Evolutionary conservation across 148 eudicot genomes (phyloP), one percentile per base, ranked within the genome.

Genomic region (Nepenthes mirabilis): DNA sequence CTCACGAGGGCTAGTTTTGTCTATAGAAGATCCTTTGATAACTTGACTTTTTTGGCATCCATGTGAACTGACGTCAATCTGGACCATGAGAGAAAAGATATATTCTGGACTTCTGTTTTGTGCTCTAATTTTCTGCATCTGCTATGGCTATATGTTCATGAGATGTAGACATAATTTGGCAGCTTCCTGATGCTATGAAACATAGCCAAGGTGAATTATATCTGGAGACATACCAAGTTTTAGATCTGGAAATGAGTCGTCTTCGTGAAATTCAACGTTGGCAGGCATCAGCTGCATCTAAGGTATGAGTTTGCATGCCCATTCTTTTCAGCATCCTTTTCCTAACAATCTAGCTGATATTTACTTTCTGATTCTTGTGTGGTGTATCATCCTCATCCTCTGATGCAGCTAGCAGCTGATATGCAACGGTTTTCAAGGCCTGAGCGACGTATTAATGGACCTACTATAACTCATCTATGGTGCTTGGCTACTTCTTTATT

Each of bases 161-260:
- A 66, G 36, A 63, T 43, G 47, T 60, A 59, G 57, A 55, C 56
- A 66, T 57, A 34, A 49, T 53, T 35, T 78, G 61, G 81, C 96
- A 93, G 98, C 98, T 93, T 75, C 98, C 98, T 74, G 98, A 93
- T 70, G 86, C 98, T 65, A 93, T 93, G 98, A 93, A 93, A 83
- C 96, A 93, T 68, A 93, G 89, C 67, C 98, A 93, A 80, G 98
- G 89, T 74, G 96, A 93, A 60, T 71, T 93, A 57, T 93, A 93
- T 68, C 71, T 89, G 52, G 98, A 93, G 83, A 93, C 98, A 51
- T 93, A 93, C 78, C 98, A 86, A 86, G 98, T 93, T 68, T 77
- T 93, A 52, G 98, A 93, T 79, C 64, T 93, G 77, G 98, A 93
- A 75, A 93, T 93, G 98, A 93, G 98, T 73, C 96, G 96, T 62